Percentiles rank a stretch among this genome's conserved stretches.
These are phyloP conservation scores for Raffaelea deltoideospora DNA, from an alignment of 2,329 filamentous ascomycete genomes.

Conservation along the genomic window DNA sequence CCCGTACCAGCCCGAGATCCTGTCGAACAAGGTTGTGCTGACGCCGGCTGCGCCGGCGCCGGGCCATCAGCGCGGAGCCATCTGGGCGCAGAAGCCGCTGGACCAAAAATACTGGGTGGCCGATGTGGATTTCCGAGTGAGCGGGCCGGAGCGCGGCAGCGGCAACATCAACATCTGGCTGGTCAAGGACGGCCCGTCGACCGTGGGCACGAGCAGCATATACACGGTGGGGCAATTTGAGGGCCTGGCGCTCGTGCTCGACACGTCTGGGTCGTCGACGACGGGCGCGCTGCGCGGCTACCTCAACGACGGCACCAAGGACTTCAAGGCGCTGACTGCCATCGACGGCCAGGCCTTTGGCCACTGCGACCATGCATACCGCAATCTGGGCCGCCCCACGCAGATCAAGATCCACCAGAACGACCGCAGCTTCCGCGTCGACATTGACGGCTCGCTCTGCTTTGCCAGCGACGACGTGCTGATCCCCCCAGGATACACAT, in stretches of 20 bases:
- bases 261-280: constrained; percentile 56
- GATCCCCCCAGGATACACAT: constrained; percentile 66
- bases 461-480: constrained; percentile 70
- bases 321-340: constrained; percentile 64
- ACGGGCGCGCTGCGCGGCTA: constrained; percentile 80
- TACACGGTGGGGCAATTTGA: constrained; percentile 80
- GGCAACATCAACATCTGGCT: constrained; percentile 96
- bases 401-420: constrained; percentile 60
- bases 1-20: constrained; percentile 41
- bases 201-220: constrained; percentile 58
- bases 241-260: constrained; percentile 75
- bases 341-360: constrained; percentile 84
- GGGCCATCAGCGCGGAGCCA: constrained; percentile 67
- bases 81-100: constrained; percentile 59
- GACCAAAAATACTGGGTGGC: constrained; percentile 59
- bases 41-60: constrained; percentile 74
- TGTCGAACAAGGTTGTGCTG: constrained; percentile 84
- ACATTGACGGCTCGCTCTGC: constrained; percentile 65
- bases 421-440: constrained; percentile 53
- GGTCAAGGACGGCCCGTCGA: constrained; percentile 48
- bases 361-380: constrained; percentile 80
- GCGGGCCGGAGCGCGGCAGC: constrained; percentile 67
- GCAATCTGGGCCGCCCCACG: constrained; percentile 76
- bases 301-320: constrained; percentile 75
- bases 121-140: constrained; percentile 77